Evolutionary conservation across 805 yeast species (phyloP).

Genomic region (Candida nitratophila): DNA sequence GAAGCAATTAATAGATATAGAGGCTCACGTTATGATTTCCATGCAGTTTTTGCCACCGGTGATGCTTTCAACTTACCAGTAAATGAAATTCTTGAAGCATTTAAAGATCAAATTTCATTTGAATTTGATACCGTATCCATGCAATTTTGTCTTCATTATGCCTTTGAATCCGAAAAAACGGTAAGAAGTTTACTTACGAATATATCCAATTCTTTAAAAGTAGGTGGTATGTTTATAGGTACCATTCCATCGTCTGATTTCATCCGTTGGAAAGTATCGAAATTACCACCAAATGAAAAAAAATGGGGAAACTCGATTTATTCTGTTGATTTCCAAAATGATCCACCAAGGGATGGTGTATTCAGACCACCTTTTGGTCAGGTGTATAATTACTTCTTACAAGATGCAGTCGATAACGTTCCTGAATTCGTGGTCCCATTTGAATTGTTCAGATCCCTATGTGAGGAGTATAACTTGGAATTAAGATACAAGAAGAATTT

Average conservation of each 20-base stretch:
- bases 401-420: slow-evolving; percentile 93
- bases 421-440: slow-evolving; percentile 97
- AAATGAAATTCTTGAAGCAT: slow-evolving; percentile 59
- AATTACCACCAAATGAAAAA: slow-evolving; percentile 42
- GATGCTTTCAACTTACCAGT: slow-evolving; percentile 77
- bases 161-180: slow-evolving; percentile 79
- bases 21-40: slow-evolving; percentile 35
- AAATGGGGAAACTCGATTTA: slow-evolving; percentile 85
- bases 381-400: slow-evolving; percentile 69
- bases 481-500: slow-evolving; percentile 70
- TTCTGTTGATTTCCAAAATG: slow-evolving; percentile 71
- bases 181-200: slow-evolving; percentile 69
- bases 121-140: slow-evolving; percentile 86
- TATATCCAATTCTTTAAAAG: slow-evolving; percentile 63
- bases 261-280: slow-evolving; percentile 58
- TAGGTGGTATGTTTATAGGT: slow-evolving; percentile 88
- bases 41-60: slow-evolving; percentile 80
- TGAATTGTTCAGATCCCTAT: slow-evolving; percentile 74
- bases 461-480: slow-evolving; percentile 75
- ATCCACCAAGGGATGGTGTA: slow-evolving; percentile 68
- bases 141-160: slow-evolving; percentile 93
- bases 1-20: slow-evolving; percentile 78
- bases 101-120: slow-evolving; percentile 53
- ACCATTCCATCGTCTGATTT: slow-evolving; percentile 91
- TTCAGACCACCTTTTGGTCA: slow-evolving; percentile 78